These are phyloP conservation scores for Pyricularia sp. DNA, from an alignment of 2,329 filamentous ascomycete species.

Conservation along the genomic window DNA sequence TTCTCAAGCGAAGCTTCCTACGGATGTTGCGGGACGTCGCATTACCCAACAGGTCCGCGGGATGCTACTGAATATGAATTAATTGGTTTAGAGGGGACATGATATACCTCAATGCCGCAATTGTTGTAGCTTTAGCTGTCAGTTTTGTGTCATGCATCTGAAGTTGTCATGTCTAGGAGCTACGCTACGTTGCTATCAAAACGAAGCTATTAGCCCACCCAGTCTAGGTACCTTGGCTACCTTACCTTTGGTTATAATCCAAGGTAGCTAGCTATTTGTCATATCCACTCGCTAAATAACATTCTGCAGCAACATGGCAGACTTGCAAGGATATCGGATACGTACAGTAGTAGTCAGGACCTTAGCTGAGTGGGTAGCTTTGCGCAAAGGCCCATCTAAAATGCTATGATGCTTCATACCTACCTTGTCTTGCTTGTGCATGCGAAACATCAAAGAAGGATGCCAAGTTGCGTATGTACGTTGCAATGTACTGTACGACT, in stretches of 20 bases:
- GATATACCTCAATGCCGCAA: neutral
- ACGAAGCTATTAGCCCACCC: neutral
- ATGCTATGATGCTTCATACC: neutral
- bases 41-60: neutral
- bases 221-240: neutral
- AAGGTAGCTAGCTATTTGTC: neutral
- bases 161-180: neutral
- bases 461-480: too few species aligned
- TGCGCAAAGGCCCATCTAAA: neutral
- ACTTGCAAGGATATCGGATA: neutral
- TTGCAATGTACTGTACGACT: too few species aligned
- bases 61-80: neutral
- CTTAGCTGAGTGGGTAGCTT: neutral
- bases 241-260: neutral
- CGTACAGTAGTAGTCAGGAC: neutral
- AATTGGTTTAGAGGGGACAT: neutral
- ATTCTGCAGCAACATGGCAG: neutral
- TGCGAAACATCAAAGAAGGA: neutral
- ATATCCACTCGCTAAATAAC: neutral
- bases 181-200: neutral
- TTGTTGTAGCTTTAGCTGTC: neutral
- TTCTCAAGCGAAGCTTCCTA: neutral
- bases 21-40: neutral
- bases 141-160: neutral
- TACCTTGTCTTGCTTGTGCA: too few species aligned